These are phyloP conservation scores for Naganishia liquefaciens DNA, from an alignment of 1,284 basidiomycete genomes.

Conservation along the genomic window DNA sequence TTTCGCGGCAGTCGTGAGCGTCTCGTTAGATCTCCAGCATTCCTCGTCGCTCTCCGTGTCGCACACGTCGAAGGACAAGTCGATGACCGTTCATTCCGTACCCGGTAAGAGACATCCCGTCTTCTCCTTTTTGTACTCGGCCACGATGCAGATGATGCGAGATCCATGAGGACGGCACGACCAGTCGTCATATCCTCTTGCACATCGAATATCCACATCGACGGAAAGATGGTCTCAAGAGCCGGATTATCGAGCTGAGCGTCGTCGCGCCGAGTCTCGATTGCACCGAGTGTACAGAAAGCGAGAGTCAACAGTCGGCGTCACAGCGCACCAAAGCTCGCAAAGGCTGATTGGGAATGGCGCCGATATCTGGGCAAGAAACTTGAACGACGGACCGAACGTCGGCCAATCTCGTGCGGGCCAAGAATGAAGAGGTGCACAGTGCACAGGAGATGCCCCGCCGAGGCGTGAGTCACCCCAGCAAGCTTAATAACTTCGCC, in stretches of 20 bases:
- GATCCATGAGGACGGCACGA: neutral
- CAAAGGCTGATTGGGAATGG: no score
- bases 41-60: neutral
- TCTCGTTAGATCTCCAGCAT: no score
- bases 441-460: no score
- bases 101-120: neutral
- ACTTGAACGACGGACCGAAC: no score
- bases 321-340: no score
- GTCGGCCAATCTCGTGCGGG: no score
- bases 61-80: neutral
- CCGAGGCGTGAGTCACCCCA: no score
- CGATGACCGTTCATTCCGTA: neutral
- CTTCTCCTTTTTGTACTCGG: neutral
- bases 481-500: no score
- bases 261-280: neutral
- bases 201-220: neutral
- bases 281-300: no score
- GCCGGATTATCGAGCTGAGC: neutral
- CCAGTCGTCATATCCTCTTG: constrained; percentile 2
- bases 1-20: neutral
- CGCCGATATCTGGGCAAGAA: no score
- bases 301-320: no score
- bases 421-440: no score
- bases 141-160: neutral
- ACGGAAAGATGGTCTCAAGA: neutral